Conservation (phyloP, 148 eudicot species). For the Polygonum aviculare region DNA sequence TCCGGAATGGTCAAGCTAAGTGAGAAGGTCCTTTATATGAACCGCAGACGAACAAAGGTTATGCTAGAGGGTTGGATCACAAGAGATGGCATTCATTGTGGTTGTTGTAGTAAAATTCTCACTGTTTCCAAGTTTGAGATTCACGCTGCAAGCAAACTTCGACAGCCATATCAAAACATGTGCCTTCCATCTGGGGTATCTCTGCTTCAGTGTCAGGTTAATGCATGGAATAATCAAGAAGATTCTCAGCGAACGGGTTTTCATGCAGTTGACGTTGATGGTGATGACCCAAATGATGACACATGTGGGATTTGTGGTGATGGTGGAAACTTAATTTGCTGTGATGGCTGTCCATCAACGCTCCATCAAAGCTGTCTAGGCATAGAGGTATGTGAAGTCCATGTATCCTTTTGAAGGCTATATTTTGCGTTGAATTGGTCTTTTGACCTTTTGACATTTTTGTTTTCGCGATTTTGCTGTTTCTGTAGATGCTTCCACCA, state of each 20-base stretch:
- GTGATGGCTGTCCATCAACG: slow-evolving; percentile 97
- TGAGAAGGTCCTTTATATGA: slow-evolving; percentile 91
- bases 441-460: not conserved
- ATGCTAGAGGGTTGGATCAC: slow-evolving; percentile 96
- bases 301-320: slow-evolving; percentile 93
- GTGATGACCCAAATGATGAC: slow-evolving; percentile 97
- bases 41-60: slow-evolving; percentile 51
- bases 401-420: not conserved
- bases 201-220: slow-evolving; percentile 71
- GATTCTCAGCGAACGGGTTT: slow-evolving; percentile 52
- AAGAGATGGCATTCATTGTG: slow-evolving; percentile 84
- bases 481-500: slow-evolving; percentile 77
- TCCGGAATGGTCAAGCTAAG: slow-evolving; percentile 54
- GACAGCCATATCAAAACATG: slow-evolving; percentile 84
- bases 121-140: slow-evolving; percentile 85
- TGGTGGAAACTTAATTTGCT: slow-evolving; percentile 96
- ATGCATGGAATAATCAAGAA: slow-evolving; percentile 86
- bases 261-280: slow-evolving; percentile 47
- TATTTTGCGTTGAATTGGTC: not conserved
- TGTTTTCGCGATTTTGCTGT: not conserved
- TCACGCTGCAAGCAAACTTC: slow-evolving; percentile 88
- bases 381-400: slow-evolving; percentile 41
- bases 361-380: slow-evolving; percentile 90
- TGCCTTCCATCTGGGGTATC: slow-evolving; percentile 68
- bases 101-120: slow-evolving; percentile 92